Base-by-base conservation (phyloP, 192 early-diverging fungal genomes). In the Backusella tarrabulga region DNA sequence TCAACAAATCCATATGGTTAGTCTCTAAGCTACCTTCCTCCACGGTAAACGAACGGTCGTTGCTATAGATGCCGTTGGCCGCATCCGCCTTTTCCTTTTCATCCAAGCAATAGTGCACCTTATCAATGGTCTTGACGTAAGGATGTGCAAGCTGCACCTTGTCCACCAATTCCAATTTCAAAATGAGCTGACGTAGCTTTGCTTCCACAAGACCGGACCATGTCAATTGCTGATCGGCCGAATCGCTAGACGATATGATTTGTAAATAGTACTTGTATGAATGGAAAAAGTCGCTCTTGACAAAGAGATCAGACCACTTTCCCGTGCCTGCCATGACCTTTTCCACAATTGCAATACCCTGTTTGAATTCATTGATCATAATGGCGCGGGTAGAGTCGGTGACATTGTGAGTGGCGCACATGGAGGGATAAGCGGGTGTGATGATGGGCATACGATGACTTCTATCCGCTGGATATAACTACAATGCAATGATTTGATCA, bases 361-460 rank as follows among this genome's bases (percentile, higher is more conserved):
- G 88, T 76, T 91, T 88, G 73, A 97, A 94, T 85, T 99, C 98
- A 17, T 88, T 83, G 14, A 89, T 90, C 73, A 96, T 98, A 17
- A 99, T 91, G 4, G 75, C 77, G 29, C 91, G 89, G 0, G 98
- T 98, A 4, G 95, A 97, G 68, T 86, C 77, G 1, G 94, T 96
- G 14, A 99, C 97, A 78, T 98, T 99, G 83, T 98, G 97, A 3
- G 98, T 99, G 4, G 97, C 90, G 81, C 97, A 98, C 96, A 97
- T 98, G 29, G 95, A 96, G 34, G 98, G 98, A 76, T 99, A 99
- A 3, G 98, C 96, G 5, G 98, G 98, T 11, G 98, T 99, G 77
- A 99, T 99, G 72, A 99, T 95, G 7, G 98, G 98, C 96, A 99
- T 98, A 29, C 90, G 87, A 81, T 99, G 98, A 6, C 79, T 86